Conservation (phyloP, 2,329 filamentous ascomycete genomes). For the Aspergillus piperis region DNA sequence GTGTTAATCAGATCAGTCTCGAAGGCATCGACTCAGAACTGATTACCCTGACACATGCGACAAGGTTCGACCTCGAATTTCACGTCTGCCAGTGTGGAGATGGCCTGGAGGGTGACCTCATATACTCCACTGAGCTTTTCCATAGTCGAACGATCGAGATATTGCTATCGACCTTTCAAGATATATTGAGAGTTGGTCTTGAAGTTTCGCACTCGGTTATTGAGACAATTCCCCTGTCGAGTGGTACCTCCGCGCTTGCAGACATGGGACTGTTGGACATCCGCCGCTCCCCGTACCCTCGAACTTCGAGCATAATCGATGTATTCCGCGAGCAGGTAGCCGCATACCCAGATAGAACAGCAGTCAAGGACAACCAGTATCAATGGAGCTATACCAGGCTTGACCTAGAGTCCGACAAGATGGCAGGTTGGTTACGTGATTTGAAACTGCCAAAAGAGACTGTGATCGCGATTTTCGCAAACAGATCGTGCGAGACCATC, state of each 20-base stretch:
- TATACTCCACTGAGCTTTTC: constrained; percentile 1
- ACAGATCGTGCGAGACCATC: constrained; percentile 3
- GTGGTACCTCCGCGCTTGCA: neutral
- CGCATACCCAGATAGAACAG: neutral
- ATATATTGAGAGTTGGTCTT: neutral
- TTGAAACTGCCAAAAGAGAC: neutral
- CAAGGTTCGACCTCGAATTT: constrained; percentile 8
- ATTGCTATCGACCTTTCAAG: neutral
- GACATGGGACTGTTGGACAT: neutral
- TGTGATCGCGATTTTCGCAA: neutral
- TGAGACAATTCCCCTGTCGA: neutral
- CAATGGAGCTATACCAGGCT: constrained; percentile 1
- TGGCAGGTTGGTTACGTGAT: neutral
- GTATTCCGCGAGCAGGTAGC: neutral
- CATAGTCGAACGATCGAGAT: neutral
- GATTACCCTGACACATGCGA: neutral
- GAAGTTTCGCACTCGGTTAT: neutral
- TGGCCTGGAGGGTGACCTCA: neutral
- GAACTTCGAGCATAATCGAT: constrained; percentile 2
- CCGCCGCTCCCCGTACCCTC: neutral
- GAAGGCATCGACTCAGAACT: constrained; percentile 6
- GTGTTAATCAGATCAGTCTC: neutral
- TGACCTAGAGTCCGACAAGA: constrained; percentile 2
- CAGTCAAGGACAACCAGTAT: neutral
- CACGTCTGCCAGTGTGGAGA: constrained; percentile 1